These are phyloP conservation scores for Pseudogymnoascus sp. DNA, from an alignment of 2,329 filamentous ascomycete species.

Conservation along the genomic window DNA sequence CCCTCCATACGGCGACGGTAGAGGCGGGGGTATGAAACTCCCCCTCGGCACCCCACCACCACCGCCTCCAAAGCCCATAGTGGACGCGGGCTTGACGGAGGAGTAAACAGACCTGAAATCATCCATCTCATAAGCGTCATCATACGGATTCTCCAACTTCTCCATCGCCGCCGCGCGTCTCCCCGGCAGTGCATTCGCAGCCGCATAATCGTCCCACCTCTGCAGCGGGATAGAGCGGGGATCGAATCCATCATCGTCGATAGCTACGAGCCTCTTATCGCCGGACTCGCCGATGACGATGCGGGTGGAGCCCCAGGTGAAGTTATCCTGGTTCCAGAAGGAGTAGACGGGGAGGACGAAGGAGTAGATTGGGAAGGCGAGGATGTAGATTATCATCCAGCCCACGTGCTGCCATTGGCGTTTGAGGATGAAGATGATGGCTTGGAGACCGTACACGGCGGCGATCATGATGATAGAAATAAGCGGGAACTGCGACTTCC, in stretches of 20 bases:
- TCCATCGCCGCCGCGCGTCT: constrained; percentile 63
- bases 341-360: constrained; percentile 85
- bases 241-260: constrained; percentile 79
- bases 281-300: constrained; percentile 92
- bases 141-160: constrained; percentile 58
- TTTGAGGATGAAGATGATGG: constrained; percentile 90
- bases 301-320: constrained; percentile 98
- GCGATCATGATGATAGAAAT: constrained; percentile 85
- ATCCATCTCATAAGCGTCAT: constrained; percentile 89
- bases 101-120: constrained; percentile 97
- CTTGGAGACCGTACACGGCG: constrained; percentile 95
- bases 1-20: constrained; percentile 62
- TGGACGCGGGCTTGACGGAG: constrained; percentile 76
- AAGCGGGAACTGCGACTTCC: constrained; percentile 67
- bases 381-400: constrained; percentile 95
- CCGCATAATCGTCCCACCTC: constrained; percentile 94
- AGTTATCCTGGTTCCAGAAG: constrained; percentile 99
- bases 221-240: constrained; percentile 89
- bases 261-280: constrained; percentile 79
- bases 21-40: constrained; percentile 67
- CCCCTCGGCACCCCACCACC: constrained; percentile 18
- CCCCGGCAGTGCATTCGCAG: constrained; percentile 78
- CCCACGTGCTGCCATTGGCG: constrained; percentile 99
- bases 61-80: constrained; percentile 71
- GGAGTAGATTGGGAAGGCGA: constrained; percentile 86